Evolutionary conservation across 2,329 filamentous ascomycete species (phyloP), one percentile per base, ranked within the genome.

Genomic region (Aquanectria penicillioides): DNA sequence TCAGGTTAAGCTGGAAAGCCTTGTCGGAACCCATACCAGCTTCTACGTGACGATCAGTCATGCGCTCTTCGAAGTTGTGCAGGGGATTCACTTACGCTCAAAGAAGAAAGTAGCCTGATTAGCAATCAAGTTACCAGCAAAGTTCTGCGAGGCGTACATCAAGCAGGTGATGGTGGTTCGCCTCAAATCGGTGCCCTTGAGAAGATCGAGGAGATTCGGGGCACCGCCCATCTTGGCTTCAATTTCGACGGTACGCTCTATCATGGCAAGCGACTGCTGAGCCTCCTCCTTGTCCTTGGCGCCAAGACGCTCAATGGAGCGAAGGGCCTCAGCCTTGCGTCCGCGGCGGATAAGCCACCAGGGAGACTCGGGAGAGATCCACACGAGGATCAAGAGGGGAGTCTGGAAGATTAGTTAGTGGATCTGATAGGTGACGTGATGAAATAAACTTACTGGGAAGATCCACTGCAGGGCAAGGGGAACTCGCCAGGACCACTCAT

Each of bases 101-200:
- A 87, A 87, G 74, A 87, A 87, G 72, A 82, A 86, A 25, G 82
- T 82, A 4, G 84, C 83, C 68, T 86, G 83, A 68, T 86, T 86
- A 68, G 83, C 83, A 66, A 87, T 86, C 49, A 86, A 68, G 65
- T 86, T 86, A 65, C 84, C 84, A 1, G 84, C 82, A 50, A 87
- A 75, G 65, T 86, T 86, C 72, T 86, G 84, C 33, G 83, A 79
- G 2, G 82, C 82, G 71, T 86, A 86, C 25, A 86, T 79, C 77
- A 79, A 74, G 67, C 81, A 85, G 18, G 81, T 81, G 67, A 86
- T 86, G 49, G 78, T 69, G 1, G 84, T 86, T 56, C 84, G 81
- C 68, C 80, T 77, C 55, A 75, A 74, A 62, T 86, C 83, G 20
- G 80, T 81, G 22, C 83, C 83, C 65, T 81, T 83, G 75, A 80